A percentile compares a stretch with the other conserved stretches of the same genome.
Evolutionary conservation across 225 moss, liverwort and hornwort genomes (phyloP).

Genomic region (Marchantia polymorpha): DNA sequence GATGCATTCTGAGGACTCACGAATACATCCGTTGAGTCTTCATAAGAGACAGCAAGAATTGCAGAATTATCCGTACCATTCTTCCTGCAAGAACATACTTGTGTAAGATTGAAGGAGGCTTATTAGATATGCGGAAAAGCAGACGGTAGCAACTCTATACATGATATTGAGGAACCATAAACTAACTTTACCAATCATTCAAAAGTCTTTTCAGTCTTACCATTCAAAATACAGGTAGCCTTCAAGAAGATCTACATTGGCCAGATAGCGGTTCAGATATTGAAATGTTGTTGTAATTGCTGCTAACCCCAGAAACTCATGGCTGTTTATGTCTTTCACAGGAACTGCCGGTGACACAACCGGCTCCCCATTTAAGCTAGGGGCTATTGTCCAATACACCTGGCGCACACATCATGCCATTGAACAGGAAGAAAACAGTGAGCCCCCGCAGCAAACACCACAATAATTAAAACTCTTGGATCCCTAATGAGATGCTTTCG

Average conservation of each 20-base stretch:
- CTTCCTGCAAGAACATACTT: constrained; percentile 16
- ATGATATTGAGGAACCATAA: neutral
- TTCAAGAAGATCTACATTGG: constrained; percentile 37
- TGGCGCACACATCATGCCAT: constrained; percentile 6
- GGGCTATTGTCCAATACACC: constrained; percentile 40
- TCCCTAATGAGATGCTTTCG: neutral
- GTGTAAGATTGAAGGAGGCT: neutral
- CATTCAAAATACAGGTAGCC: constrained; percentile 42
- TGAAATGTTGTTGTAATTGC: constrained; percentile 35
- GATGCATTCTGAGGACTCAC: constrained; percentile 30
- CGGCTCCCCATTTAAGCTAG: constrained; percentile 23
- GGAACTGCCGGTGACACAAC: constrained; percentile 43
- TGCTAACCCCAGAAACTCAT: constrained; percentile 21
- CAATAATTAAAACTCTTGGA: too few relatives aligned
- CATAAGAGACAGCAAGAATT: constrained; percentile 38
- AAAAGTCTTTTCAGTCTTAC: constrained; percentile 12
- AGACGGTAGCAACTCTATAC: neutral
- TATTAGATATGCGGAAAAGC: neutral
- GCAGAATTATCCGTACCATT: constrained; percentile 23
- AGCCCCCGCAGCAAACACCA: too few relatives aligned
- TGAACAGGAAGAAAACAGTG: neutral
- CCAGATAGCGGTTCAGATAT: constrained; percentile 29
- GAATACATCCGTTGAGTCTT: constrained; percentile 25
- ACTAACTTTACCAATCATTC: too few relatives aligned
- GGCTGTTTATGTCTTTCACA: neutral